A percentile compares a stretch with the other conserved stretches of the same genome.
Evolutionary conservation across 768 basidiomycete species (phyloP).

Genomic region (Suillus paluster): DNA sequence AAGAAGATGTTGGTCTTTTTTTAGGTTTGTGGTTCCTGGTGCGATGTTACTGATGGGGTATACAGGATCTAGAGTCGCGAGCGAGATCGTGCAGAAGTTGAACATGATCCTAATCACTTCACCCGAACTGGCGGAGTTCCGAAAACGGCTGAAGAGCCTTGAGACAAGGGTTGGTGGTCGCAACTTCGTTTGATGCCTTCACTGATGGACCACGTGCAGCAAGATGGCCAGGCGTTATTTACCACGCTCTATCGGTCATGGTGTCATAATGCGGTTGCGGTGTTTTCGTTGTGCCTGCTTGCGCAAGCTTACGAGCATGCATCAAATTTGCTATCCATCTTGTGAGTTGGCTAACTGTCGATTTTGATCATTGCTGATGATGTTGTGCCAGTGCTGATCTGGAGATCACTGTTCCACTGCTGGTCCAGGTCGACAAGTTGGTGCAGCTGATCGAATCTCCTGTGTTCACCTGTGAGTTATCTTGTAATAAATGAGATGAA

Average conservation of each 20-base stretch:
- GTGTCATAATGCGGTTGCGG: conserved; percentile 98
- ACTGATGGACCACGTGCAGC: conserved; percentile 40
- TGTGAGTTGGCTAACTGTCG: conserved; percentile 54
- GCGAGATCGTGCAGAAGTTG: conserved; percentile 96
- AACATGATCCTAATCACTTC: conserved; percentile 97
- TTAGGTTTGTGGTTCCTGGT: not conserved
- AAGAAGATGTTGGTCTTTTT: conserved; percentile 80
- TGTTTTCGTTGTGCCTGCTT: conserved; percentile 93
- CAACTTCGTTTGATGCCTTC: conserved; percentile 5
- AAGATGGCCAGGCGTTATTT: conserved; percentile 97
- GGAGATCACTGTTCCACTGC: conserved; percentile 92
- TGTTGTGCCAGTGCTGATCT: conserved; percentile 76
- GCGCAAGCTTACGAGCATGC: conserved; percentile 99
- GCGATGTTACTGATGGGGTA: conserved; percentile 1
- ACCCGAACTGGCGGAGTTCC: conserved; percentile 93
- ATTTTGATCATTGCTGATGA: conserved; percentile 7
- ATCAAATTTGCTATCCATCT: conserved; percentile 92
- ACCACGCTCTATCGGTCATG: conserved; percentile 94
- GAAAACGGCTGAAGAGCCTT: conserved; percentile 88
- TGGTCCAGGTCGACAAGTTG: conserved; percentile 96
- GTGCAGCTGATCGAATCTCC: conserved; percentile 98
- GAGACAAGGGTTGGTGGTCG: conserved; percentile 77
- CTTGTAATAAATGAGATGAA: not conserved
- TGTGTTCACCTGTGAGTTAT: conserved; percentile 88
- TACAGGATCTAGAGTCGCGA: conserved; percentile 93